A percentile compares a stretch with the other conserved stretches of the same genome.
Conservation (phyloP, 1,284 basidiomycete genomes). For the Cryptococcus sp. region DNA sequence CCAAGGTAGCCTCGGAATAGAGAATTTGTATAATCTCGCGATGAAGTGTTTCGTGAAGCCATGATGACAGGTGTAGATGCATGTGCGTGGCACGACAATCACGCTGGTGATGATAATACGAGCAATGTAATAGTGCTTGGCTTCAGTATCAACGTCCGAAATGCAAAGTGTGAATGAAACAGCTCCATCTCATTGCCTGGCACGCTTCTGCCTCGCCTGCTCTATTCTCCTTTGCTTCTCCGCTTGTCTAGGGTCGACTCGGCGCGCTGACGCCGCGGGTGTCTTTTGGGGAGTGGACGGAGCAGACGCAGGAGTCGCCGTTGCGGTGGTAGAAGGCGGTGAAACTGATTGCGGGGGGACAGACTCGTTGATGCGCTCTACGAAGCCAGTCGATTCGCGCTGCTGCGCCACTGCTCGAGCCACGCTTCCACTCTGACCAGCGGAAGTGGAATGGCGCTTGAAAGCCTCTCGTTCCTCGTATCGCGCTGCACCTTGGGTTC, state of each 20-base stretch:
- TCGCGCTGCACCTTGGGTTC: not conserved
- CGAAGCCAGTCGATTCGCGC: conserved; percentile 1
- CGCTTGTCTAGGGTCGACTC: conserved; percentile 17
- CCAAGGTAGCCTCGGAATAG: no score
- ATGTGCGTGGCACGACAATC: not conserved
- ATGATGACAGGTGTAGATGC: not conserved
- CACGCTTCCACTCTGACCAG: conserved; percentile 1
- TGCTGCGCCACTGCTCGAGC: not conserved
- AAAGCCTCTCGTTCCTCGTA: not conserved
- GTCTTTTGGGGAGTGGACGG: not conserved
- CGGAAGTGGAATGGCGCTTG: not conserved
- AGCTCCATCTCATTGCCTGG: conserved; percentile 9
- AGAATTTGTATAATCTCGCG: no score
- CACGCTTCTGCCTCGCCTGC: conserved; percentile 32
- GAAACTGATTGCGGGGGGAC: not conserved
- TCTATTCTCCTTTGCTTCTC: conserved; percentile 31
- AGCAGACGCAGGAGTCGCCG: not conserved
- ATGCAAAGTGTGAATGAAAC: not conserved
- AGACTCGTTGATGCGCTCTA: conserved; percentile 16
- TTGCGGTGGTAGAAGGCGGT: conserved; percentile 1
- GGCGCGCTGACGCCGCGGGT: not conserved
- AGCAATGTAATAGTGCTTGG: no score
- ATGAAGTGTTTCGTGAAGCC: no score
- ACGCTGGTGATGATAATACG: no score
- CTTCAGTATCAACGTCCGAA: no score